These are phyloP conservation scores for Sphagnum contortum DNA, from an alignment of 225 moss, liverwort and hornwort genomes.

Conservation along the genomic window DNA sequence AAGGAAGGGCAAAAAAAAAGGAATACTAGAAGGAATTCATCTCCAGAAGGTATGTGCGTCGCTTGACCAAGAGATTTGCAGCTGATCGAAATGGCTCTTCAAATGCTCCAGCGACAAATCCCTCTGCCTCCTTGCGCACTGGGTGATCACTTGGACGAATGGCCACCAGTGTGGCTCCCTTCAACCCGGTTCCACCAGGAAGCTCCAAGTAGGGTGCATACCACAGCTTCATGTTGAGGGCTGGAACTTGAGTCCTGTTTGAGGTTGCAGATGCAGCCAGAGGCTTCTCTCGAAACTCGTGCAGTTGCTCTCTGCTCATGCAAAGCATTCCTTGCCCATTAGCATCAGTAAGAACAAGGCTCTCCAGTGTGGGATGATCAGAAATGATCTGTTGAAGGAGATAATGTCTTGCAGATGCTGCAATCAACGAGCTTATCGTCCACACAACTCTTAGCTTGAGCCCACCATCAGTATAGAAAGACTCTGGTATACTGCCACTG, in stretches of 20 bases:
- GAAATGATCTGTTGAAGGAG: constrained; percentile 80
- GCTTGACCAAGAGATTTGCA: constrained; percentile 57
- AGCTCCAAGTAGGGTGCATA: constrained; percentile 73
- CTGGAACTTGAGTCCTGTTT: constrained; percentile 75
- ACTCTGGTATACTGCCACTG: constrained; percentile 69
- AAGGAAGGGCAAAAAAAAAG: too few species aligned
- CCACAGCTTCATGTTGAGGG: constrained; percentile 84
- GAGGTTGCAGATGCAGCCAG: constrained; percentile 63
- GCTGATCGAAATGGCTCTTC: constrained; percentile 77
- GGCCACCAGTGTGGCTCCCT: constrained; percentile 72
- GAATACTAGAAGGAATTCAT: constrained; percentile 68
- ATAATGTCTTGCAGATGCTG: constrained; percentile 78
- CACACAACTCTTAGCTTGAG: constrained; percentile 82
- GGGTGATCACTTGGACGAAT: constrained; percentile 73
- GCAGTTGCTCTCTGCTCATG: constrained; percentile 74
- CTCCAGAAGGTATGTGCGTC: constrained; percentile 70
- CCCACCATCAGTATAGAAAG: constrained; percentile 73
- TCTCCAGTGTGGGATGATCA: constrained; percentile 77
- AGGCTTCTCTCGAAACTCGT: constrained; percentile 71
- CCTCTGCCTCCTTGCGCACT: constrained; percentile 53
- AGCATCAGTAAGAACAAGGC: constrained; percentile 71
- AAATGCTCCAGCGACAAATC: constrained; percentile 56
- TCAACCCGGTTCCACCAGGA: constrained; percentile 67
- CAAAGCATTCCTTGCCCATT: constrained; percentile 82
- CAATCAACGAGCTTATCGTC: constrained; percentile 80